Base-by-base conservation (phyloP, 352 stramenopile genomes). In the Albugo laibachii region DNA sequence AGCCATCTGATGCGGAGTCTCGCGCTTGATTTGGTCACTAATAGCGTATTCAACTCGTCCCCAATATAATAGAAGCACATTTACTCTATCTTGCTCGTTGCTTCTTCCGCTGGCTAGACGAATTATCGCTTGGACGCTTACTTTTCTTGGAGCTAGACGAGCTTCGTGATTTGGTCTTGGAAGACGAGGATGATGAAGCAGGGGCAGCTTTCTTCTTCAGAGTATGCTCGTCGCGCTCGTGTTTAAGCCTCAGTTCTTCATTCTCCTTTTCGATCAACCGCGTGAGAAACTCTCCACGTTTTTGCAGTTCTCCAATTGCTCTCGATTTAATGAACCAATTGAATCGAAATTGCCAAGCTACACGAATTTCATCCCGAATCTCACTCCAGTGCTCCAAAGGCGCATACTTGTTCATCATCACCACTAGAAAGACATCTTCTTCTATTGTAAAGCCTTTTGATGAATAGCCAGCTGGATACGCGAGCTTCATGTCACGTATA, bases 321-420 rank as follows among this genome's bases (percentile, higher is more conserved):
- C 95, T 75, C 31, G 88, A 97, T 67, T 99, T 99, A 69, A 99
- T 97, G 57, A 97, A 99, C 94, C 94, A 99, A 62, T 99, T 91
- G 52, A 99, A 98, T 11, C 94, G 85, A 63, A 99, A 99, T 59
- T 98, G 93, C 92, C 92, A 97, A 14, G 92, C 89, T 46, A 94
- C 92, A 52, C 86, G 80, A 56, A 99, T 98, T 63, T 98, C 92
- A 54, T 97, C 85, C 24, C 94, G 86, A 58, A 99, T 98, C 53
- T 95, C 79, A 55, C 95, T 93, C 69, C 93, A 97, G 58, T 96
- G 87, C 56, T 86, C 77, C 35, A 96, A 76, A 50, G 95, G 97
- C 0, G 94, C 93, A 65, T 97, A 96, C 47, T 93, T 86, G 70
- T 98, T 93, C 92, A 99, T 97, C 89, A 98, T 98, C 41, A 92